These are phyloP conservation scores for Podospora tetraspora DNA, from an alignment of 495 filamentous ascomycete genomes.

Conservation along the genomic window DNA sequence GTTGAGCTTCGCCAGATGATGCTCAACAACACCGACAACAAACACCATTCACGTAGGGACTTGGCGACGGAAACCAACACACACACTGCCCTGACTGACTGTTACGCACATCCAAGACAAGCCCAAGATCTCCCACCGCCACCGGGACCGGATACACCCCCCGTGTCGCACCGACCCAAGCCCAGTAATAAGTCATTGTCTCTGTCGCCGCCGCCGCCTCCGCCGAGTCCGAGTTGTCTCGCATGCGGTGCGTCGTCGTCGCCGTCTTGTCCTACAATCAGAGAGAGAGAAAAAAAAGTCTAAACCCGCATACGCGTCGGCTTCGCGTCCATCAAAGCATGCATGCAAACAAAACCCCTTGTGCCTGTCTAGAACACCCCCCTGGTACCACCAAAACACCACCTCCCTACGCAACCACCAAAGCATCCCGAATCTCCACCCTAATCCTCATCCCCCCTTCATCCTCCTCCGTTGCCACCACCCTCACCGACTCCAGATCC, in stretches of 20 bases:
- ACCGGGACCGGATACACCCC: neutral
- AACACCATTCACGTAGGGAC: neutral
- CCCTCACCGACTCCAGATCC: conserved; percentile 67
- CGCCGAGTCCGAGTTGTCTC: neutral
- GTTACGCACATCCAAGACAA: neutral
- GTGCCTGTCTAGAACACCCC: neutral
- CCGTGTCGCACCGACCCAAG: neutral
- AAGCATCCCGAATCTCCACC: conserved; percentile 45
- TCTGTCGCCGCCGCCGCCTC: neutral
- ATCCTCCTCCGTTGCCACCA: conserved; percentile 40
- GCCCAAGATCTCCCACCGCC: neutral
- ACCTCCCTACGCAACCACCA: conserved; percentile 20
- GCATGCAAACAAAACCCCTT: neutral
- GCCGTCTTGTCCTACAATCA: neutral
- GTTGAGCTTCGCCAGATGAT: neutral
- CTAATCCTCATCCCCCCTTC: conserved; percentile 43
- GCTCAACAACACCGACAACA: neutral
- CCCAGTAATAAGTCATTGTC: neutral
- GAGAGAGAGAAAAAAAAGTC: neutral
- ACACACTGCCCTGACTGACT: neutral
- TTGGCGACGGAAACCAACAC: neutral
- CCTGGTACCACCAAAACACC: neutral
- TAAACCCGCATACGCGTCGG: neutral
- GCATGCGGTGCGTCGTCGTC: neutral
- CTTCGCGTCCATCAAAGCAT: neutral